Conservation (phyloP, 2,329 filamentous ascomycete genomes). For the Gnomoniopsis sp. region DNA sequence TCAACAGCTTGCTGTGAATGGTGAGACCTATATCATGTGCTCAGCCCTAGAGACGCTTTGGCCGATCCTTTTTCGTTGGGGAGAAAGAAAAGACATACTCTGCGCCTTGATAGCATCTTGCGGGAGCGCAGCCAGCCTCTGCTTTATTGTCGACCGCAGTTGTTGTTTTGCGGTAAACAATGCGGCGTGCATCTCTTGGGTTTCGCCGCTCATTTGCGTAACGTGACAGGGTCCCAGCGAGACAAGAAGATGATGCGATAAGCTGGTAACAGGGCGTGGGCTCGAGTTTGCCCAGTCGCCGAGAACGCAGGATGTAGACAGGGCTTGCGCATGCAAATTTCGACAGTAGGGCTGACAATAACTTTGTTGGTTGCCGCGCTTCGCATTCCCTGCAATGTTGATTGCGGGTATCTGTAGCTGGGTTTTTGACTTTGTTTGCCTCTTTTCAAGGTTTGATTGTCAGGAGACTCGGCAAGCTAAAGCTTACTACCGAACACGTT, state of each 20-base stretch:
- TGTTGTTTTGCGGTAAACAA: slow-evolving; percentile 71
- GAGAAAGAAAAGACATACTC: slow-evolving; percentile 68
- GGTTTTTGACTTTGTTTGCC: not conserved
- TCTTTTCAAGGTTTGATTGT: no score
- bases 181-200: slow-evolving; percentile 44
- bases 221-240: not conserved
- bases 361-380: not conserved
- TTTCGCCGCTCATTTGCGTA: slow-evolving; percentile 11
- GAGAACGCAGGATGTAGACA: not conserved
- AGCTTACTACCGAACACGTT: no score
- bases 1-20: slow-evolving; percentile 62
- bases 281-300: not conserved
- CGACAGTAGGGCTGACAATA: not conserved
- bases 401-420: not conserved
- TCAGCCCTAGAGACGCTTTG: slow-evolving; percentile 23
- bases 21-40: slow-evolving; percentile 49
- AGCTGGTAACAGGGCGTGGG: not conserved
- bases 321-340: not conserved
- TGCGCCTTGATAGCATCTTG: slow-evolving; percentile 62
- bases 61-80: not conserved
- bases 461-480: no score
- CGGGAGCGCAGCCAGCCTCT: slow-evolving; percentile 57
- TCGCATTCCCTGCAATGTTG: not conserved
- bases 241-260: not conserved
- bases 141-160: slow-evolving; percentile 67